Evolutionary conservation across 169 alveolate genomes (phyloP).

Genomic region (Plasmodium yoelii): DNA sequence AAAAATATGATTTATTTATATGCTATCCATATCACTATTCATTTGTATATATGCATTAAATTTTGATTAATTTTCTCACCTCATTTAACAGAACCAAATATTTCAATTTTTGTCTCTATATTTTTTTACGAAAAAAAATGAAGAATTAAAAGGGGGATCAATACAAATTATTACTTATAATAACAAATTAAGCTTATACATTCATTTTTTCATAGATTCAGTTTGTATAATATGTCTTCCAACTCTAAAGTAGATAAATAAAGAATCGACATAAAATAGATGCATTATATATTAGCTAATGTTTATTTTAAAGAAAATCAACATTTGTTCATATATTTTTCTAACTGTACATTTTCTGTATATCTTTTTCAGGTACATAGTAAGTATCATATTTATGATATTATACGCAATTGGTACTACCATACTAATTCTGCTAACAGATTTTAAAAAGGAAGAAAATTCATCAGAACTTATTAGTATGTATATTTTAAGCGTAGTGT

Average conservation of each 20-base stretch:
- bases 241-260: slow-evolving; percentile 32
- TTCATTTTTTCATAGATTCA: slow-evolving; percentile 68
- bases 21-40: background rate
- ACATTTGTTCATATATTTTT: background rate
- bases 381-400: slow-evolving; percentile 19
- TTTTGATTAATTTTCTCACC: background rate
- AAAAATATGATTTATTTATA: background rate
- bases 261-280: background rate
- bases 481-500: slow-evolving; percentile 30
- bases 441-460: background rate
- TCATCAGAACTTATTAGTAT: slow-evolving; percentile 24
- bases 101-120: slow-evolving; percentile 62
- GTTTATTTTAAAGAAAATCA: background rate
- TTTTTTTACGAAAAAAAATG: slow-evolving; percentile 49
- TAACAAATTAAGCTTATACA: slow-evolving; percentile 50
- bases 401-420: slow-evolving; percentile 16
- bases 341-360: background rate
- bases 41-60: background rate
- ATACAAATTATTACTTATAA: slow-evolving; percentile 10
- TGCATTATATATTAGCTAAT: background rate
- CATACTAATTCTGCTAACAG: slow-evolving; percentile 8
- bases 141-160: background rate
- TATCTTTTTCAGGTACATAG: slow-evolving; percentile 13
- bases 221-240: slow-evolving; percentile 65
- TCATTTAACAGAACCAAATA: slow-evolving; percentile 38